Conservation (phyloP, 495 filamentous ascomycete genomes). For the Annulohypoxylon moriforme region DNA sequence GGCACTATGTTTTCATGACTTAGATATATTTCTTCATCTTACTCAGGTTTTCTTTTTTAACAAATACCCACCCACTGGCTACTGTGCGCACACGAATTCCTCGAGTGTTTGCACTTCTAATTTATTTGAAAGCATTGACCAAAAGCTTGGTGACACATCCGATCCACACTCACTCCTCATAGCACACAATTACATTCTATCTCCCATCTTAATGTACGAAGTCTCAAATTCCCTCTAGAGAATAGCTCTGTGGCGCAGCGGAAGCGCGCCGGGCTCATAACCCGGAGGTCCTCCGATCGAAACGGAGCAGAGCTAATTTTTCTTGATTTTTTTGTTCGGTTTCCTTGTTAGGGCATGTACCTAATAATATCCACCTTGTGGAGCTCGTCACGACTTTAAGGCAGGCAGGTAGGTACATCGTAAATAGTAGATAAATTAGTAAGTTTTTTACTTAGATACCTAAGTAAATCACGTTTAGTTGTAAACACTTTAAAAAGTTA, state of each 20-base stretch:
- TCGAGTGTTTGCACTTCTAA: background rate
- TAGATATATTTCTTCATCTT: background rate
- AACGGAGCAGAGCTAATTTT: constrained; percentile 29
- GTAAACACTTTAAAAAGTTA: too few species aligned
- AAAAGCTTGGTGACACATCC: background rate
- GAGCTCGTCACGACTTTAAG: too few species aligned
- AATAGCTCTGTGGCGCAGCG: constrained; percentile 32
- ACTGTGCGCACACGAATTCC: background rate
- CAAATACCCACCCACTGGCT: too few species aligned
- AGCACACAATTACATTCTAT: background rate
- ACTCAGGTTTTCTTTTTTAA: too few species aligned
- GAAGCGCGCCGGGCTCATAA: constrained; percentile 32
- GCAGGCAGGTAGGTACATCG: too few species aligned
- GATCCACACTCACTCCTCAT: background rate
- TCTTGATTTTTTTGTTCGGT: background rate
- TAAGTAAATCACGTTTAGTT: too few species aligned
- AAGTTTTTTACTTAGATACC: too few species aligned
- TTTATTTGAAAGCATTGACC: background rate
- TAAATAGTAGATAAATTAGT: too few species aligned
- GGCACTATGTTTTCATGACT: background rate
- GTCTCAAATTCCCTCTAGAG: background rate
- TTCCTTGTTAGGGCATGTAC: background rate
- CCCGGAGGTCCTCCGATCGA: constrained; percentile 32
- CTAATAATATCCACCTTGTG: background rate
- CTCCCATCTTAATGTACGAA: background rate